Evolutionary conservation across 148 eudicot genomes (phyloP).

Genomic region (Selenicereus undatus): DNA sequence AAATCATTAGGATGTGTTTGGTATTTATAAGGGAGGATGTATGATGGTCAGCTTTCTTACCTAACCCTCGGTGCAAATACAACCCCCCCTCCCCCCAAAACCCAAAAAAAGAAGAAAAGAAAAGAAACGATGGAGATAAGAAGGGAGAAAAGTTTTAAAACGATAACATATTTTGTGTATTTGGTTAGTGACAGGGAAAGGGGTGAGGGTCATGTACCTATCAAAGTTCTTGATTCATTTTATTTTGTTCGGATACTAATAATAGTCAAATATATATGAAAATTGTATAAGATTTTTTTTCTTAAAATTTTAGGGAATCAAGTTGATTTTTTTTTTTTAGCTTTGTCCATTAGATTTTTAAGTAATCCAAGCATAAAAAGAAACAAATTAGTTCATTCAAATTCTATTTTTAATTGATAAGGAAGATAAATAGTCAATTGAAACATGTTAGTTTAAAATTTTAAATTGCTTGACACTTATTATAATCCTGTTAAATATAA

Average conservation of each 20-base stretch:
- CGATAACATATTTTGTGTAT: neutral
- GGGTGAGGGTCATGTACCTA: neutral
- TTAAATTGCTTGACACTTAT: too few relatives aligned
- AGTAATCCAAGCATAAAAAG: too few relatives aligned
- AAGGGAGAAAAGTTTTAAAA: neutral
- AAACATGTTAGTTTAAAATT: too few relatives aligned
- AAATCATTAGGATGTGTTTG: slow-evolving; percentile 8
- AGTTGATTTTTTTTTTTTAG: too few relatives aligned
- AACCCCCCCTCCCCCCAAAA: neutral
- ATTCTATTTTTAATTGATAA: too few relatives aligned
- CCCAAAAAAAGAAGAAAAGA: neutral
- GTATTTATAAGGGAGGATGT: slow-evolving; percentile 24
- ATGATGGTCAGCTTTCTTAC: slow-evolving; percentile 17
- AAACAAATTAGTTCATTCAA: too few relatives aligned
- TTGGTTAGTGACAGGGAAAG: slow-evolving; percentile 24
- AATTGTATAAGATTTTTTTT: too few relatives aligned
- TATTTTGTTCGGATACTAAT: neutral
- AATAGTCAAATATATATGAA: too few relatives aligned
- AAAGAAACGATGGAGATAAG: neutral
- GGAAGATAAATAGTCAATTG: too few relatives aligned
- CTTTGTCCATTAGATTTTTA: too few relatives aligned
- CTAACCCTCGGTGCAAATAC: slow-evolving; percentile 17
- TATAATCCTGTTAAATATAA: too few relatives aligned
- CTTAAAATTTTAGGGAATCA: too few relatives aligned
- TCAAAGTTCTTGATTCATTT: neutral